Base-by-base conservation (phyloP, 352 stramenopile genomes). In the Globisporangium nagaii region DNA sequence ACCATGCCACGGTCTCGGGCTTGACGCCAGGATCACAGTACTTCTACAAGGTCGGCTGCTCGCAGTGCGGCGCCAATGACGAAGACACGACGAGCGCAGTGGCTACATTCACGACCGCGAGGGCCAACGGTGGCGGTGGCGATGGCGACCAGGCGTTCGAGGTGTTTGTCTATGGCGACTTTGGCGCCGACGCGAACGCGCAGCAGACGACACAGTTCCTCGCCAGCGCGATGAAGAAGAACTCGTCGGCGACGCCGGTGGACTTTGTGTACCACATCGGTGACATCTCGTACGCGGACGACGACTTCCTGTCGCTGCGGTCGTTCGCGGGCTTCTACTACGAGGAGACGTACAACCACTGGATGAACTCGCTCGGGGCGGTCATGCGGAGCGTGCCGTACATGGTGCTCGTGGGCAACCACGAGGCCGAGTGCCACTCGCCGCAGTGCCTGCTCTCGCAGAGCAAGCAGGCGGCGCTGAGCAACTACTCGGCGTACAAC, bases 341-440 rank as follows among this genome's bases (percentile, higher is more conserved):
- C 66, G 86, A 96, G 45, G 71, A 93, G 39, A 75, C 79, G 6
- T 96, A 84, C 68, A 92, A 96, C 65, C 70, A 79, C 54, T 96
- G 72, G 70, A 88, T 96, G 76, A 81, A 86, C 54, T 53, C 66
- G 49, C 50, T 93, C 24, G 58, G 66, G 20, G 59, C 75, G 1
- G 32, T 79, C 34, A 86, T 83, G 73, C 62, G 43, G 13, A 25
- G 60, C 10, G 51, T 84, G 32, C 84, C 88, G 24, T 96, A 93
- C 71, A 95, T 96, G 85, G 79, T 90, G 10, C 31, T 75, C 6
- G 68, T 84, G 2, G 86, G 86, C 22, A 96, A 96, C 65, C 88
- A 96, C 65, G 88, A 96, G 50, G 82, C 84, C 8, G 85, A 96
- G 58, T 96, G 86, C 58, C 77, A 94, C 57, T 90, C 76, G n/a